Base-by-base conservation (phyloP, 2,329 filamentous ascomycete species). In the Thelonectria blattea region DNA sequence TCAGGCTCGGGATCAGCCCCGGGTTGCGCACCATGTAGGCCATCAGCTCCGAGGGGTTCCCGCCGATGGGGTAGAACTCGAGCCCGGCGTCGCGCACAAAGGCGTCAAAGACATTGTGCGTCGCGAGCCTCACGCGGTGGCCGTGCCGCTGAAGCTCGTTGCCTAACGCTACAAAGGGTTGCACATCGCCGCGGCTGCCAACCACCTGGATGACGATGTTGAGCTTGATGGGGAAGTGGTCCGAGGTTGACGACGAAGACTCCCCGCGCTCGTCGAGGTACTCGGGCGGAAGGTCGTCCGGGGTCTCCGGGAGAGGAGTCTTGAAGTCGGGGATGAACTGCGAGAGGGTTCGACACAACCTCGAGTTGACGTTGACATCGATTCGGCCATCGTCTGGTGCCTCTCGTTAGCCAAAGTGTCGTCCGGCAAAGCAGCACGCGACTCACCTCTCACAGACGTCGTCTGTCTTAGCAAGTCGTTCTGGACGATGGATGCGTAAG, bases 141-240 rank as follows among this genome's bases (percentile, higher is more conserved):
- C 88, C 88, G 65, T 90, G 86, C 42, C 90, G 82, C 67, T 88
- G 86, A 22, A 93, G 75, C 1, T 89, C 83, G 72, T 88, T 87
- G 12, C 88, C 90, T 48, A 93, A 83, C 63, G 87, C 87, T 15
- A 94, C 74, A 63, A 93, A 94, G 0, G 91, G 91, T 68, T 93
- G 91, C 3, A 91, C 88, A 67, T 94, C 91, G n/a, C 91, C 91
- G 45, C 91, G 81, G 9, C 86, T 90, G 1, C 91, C 91, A 63
- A 93, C 91, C 5, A 93, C 89, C 82, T 92, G 91, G 61, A 93
- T 88, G 17, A 92, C 90, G 52, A 93, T 89, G 73, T 92, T 93
- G n/a, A 60, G 58, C 37, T 53, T 63, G 50, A 63, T 46, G 41
- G 53, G 62, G 43, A 63, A 60, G 12, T 52, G 41, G 41, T 32